Base-by-base conservation (phyloP, 768 basidiomycete genomes). In the Macrolepiota fuliginosa region DNA sequence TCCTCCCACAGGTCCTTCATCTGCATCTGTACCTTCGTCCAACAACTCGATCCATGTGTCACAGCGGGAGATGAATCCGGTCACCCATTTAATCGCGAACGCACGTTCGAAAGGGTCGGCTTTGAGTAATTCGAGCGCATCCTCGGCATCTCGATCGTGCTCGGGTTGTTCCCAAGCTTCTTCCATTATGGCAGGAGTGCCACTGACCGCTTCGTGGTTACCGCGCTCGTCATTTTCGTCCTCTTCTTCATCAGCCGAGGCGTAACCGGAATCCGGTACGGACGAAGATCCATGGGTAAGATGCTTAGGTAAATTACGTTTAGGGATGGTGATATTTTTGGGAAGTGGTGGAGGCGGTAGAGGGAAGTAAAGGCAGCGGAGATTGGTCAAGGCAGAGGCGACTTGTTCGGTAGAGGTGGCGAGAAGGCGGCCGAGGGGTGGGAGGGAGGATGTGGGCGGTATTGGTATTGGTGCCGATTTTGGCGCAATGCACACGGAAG, bases 191-290 rank as follows among this genome's bases (percentile, higher is more conserved):
- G 53, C 63, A 17, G 64, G 64, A 57, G 24, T 52, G 2, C 17
- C 19, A 5, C 19, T n/a, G 42, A 45, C 42, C 10, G 7, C n/a
- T 45, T 19, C 19, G 5, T 19, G 63, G 19, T 62, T 62, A 6
- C 72, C 74, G 0, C 71, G 70, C 2, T 74, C 73, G 1, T 79
- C 80, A 0, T 82, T 83, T 0, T 74, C 73, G 1, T 79, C 80
- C 0, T 82, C 83, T 0, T 86, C 85, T 53, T 84, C 86, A 54
- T 86, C 87, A 25, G 86, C 88, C 42, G 89, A 90, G 4, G 88
- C 91, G 64, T 92, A 92, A 37, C 91, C 91, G 11, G 90, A 91
- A 72, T 92, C 90, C 1, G 86, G 85, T 2, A 83, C 78, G 17
- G 62, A 61, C 17, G 74, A 74, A 9, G 69, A 72, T 54, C 81